Evolutionary conservation across 805 yeast species (phyloP), one percentile per base, ranked within the genome.

Genomic region (Ogataea sp.): DNA sequence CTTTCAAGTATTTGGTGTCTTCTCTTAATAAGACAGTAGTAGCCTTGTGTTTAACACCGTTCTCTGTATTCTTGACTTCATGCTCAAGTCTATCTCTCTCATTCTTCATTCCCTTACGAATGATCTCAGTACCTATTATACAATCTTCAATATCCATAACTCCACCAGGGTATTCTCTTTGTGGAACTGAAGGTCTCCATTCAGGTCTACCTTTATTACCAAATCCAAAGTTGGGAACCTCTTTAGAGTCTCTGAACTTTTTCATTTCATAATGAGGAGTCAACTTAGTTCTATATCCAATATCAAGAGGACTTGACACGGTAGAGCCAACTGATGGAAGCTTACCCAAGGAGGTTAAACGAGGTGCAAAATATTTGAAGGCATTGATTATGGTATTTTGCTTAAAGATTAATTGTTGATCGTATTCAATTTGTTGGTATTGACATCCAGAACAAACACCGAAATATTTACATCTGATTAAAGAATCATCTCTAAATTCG

Each of bases 381-480:
- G 98, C 98, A 52, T 85, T 84, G 20, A 59, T 70, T 21, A 93
- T 83, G 2, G 94, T 88, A 21, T 75, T 64, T 44, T 75, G 71
- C 58, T 93, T 93, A 53, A 83, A 70, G 38, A 60, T 63, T 39
- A 93, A 66, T 62, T 90, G 97, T 32, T 78, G 69, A 1, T 70
- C 70, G 56, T 93, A 93, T 2, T 73, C 68, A 26, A 88, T 64
- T 58, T 78, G 78, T 57, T 93, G 97, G 56, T 79, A 87, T 62
- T 93, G 97, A 59, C 97, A 89, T 3, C 97, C 97, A 1, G 95
- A 85, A 58, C 97, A 89, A 46, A 77, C 76, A 13, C 95, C 95
- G 63, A 90, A 93, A 63, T 93, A 93, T 46, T 75, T 70, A 63
- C 96, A 87, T 47, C 72, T 72, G 41, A 82, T 76, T 38, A 83